These are phyloP conservation scores for Moesziomyces parantarcticus DNA, from an alignment of 1,284 basidiomycete species.

Conservation along the genomic window DNA sequence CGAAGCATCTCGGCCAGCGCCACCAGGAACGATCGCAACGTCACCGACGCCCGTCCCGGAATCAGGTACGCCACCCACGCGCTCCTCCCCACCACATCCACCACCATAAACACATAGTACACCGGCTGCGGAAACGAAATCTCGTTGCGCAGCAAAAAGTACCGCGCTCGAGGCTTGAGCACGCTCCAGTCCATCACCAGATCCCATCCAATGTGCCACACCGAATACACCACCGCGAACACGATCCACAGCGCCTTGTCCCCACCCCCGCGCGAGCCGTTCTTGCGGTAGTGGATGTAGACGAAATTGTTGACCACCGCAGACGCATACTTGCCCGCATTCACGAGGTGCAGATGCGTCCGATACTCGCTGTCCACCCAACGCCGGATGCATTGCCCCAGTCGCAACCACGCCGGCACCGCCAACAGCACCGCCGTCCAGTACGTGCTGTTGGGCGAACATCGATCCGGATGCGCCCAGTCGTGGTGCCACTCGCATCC, in stretches of 20 bases:
- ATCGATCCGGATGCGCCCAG: conserved; percentile 49
- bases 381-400: conserved; percentile 87
- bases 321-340: conserved; percentile 72
- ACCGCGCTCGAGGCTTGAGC: conserved; percentile 73
- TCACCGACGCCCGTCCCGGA: conserved; percentile 70
- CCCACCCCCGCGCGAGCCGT: conserved; percentile 34
- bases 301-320: conserved; percentile 62
- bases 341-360: conserved; percentile 82
- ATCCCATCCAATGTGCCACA: conserved; percentile 85
- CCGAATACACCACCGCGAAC: conserved; percentile 74
- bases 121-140: conserved; percentile 69
- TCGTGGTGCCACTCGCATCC: conserved; percentile 76
- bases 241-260: conserved; percentile 69
- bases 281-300: conserved; percentile 64
- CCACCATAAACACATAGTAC: conserved; percentile 71
- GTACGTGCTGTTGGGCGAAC: conserved; percentile 56
- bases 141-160: conserved; percentile 79
- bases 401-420: conserved; percentile 78
- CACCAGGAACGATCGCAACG: conserved; percentile 77
- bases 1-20: conserved; percentile 82
- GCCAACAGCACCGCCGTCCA: conserved; percentile 71
- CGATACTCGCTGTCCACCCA: conserved; percentile 77
- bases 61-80: conserved; percentile 85
- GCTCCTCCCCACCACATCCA: conserved; percentile 82
- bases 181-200: conserved; percentile 73